A percentile compares a stretch with the other conserved stretches of the same genome.
phyloP scores from a whole-genome alignment of 2,329 filamentous ascomycete species.

The Penicillium sp. region DNA sequence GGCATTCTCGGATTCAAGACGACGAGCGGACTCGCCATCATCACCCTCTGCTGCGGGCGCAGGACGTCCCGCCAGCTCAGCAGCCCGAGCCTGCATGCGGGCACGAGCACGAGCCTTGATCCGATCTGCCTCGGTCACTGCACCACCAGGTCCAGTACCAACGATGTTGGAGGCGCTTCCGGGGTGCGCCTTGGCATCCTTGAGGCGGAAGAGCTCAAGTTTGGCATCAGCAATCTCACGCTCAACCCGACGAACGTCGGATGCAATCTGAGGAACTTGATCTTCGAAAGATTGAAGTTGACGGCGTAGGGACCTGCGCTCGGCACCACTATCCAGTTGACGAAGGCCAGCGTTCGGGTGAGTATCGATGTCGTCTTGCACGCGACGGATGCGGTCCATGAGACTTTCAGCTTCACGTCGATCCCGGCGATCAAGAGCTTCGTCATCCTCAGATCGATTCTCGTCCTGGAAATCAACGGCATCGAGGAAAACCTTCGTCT shows the following conservation, averaged over 20 bases:
- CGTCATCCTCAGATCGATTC: conserved; percentile 81
- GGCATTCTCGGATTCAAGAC: conserved; percentile 81
- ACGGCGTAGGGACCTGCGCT: conserved; percentile 76
- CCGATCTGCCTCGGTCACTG: conserved; percentile 86
- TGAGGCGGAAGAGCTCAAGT: conserved; percentile 86
- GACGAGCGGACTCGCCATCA: conserved; percentile 70
- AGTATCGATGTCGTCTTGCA: conserved; percentile 90
- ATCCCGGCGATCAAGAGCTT: conserved; percentile 82
- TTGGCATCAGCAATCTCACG: conserved; percentile 87
- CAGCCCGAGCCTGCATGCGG: conserved; percentile 97
- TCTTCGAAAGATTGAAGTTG: conserved; percentile 86
- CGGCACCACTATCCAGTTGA: conserved; percentile 76
- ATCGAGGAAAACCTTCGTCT: conserved; percentile 90
- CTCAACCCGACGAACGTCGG: conserved; percentile 83
- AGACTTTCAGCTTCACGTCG: conserved; percentile 88
- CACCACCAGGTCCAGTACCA: conserved; percentile 84
- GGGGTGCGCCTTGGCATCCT: conserved; percentile 87
- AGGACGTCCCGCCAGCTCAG: conserved; percentile 82
- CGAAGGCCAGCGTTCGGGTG: conserved; percentile 72
- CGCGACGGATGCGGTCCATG: conserved; percentile 80
- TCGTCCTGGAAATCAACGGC: conserved; percentile 96
- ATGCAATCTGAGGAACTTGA: conserved; percentile 84
- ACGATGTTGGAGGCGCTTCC: conserved; percentile 73
- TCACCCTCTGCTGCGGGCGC: conserved; percentile 61
- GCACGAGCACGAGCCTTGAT: conserved; percentile 92